phyloP scores from a whole-genome alignment of 2,329 filamentous ascomycete genomes.

The Aspergillus fischeri region DNA sequence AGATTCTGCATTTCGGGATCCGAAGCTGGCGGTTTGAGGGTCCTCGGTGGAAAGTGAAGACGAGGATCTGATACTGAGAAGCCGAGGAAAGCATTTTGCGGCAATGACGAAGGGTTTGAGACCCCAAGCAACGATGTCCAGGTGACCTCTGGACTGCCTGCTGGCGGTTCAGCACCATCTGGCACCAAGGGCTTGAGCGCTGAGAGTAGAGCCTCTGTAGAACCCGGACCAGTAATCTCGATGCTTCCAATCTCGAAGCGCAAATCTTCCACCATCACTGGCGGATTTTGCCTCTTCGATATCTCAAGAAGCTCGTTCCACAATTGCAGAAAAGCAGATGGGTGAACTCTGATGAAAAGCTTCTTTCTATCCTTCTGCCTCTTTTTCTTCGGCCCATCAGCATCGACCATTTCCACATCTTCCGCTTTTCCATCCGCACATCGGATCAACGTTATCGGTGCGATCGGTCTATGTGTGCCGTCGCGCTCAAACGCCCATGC shows the following conservation, averaged over 20 bases:
- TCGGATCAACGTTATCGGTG: slow-evolving; percentile 73
- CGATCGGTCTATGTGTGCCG: slow-evolving; percentile 55
- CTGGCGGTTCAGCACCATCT: slow-evolving; percentile 14
- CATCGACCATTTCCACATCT: slow-evolving; percentile 36
- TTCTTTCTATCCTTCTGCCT: slow-evolving; percentile 44
- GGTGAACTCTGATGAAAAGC: slow-evolving; percentile 73
- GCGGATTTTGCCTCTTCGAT: slow-evolving; percentile 59
- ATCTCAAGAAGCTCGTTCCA: slow-evolving; percentile 59
- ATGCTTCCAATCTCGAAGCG: slow-evolving; percentile 71
- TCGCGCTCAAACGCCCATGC: slow-evolving; percentile 57
- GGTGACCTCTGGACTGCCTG: slow-evolving; percentile 32
- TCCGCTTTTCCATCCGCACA: slow-evolving; percentile 45
- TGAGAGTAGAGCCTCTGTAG: slow-evolving; percentile 71
- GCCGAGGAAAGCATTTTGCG: slow-evolving; percentile 63
- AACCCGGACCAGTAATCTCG: slow-evolving; percentile 66
- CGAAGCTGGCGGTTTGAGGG: slow-evolving; percentile 39
- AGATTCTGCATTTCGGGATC: slow-evolving; percentile 42
- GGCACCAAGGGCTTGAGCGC: slow-evolving; percentile 53
- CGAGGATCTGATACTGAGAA: slow-evolving; percentile 78
- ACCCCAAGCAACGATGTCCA: slow-evolving; percentile 48
- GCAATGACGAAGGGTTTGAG: slow-evolving; percentile 66
- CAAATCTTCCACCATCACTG: slow-evolving; percentile 60
- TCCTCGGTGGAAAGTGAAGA: slow-evolving; percentile 68
- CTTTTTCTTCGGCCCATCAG: slow-evolving; percentile 15
- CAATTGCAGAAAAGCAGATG: slow-evolving; percentile 64